Base-by-base conservation (phyloP, 495 filamentous ascomycete genomes). In the Penicillium argentinense region DNA sequence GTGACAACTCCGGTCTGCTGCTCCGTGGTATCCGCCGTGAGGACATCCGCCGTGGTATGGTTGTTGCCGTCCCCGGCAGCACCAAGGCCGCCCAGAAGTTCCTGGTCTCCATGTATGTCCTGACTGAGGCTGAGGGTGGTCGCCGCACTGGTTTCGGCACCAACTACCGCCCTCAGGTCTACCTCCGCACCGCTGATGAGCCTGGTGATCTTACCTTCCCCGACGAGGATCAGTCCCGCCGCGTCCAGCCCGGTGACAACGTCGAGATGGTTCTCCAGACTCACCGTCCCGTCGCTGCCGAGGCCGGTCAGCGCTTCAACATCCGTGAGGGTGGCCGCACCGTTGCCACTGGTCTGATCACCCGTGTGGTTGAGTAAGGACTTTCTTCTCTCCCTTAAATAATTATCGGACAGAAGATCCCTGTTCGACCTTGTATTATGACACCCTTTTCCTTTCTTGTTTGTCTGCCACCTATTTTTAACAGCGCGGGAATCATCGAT, bases 241-340 rank as follows among this genome's bases (percentile, higher is more conserved):
- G 91, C 74, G 85, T 96, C 65, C 91, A 93, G 89, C 93, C 93
- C 42, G 93, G 93, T 63, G 93, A 98, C 81, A 98, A 98, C 75
- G 84, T 93, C 54, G 95, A 97, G 82, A 93, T 98, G 89, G 69
- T 88, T 49, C 86, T 87, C 71, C 75, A 81, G 51, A 83, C 95
- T 51, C 76, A 86, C 73, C 71, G 83, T 60, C 89, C 95, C 37
- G 72, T 95, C 54, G 93, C 91, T 44, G 62, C 96, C 41, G 95
- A 97, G 72, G 68, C 78, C 40, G 91, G 92, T 53, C 87, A 93
- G 78, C 85, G 93, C 42, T 89, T 97, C 77, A 98, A 96, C 78
- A 80, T 98, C 63, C 87, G 93, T 66, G 93, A 98, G 74, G 93
- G 90, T 73, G 90, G 92, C 52, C 81, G 89, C 51, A 97, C 91